Evolutionary conservation across 805 yeast genomes (phyloP).

Genomic region (Isabelozyma rhagii): DNA sequence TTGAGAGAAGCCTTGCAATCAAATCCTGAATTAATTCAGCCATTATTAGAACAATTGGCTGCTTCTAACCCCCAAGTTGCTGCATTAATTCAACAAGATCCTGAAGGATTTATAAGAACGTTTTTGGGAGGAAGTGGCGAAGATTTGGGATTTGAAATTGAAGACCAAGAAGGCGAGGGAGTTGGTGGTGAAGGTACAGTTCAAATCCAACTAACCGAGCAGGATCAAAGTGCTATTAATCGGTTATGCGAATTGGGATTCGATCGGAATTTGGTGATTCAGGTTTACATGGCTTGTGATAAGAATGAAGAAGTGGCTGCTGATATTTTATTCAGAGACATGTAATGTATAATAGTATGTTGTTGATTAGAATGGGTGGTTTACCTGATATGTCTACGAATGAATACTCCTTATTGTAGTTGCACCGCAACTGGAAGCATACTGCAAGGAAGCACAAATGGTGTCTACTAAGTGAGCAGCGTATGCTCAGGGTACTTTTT

Average conservation of each 20-base stretch:
- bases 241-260: constrained; percentile 92
- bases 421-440: no score
- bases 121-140: constrained; percentile 61
- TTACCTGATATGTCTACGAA: no score
- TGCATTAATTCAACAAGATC: constrained; percentile 72
- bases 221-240: constrained; percentile 84
- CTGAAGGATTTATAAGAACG: constrained; percentile 82
- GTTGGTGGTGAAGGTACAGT: constrained; percentile 38
- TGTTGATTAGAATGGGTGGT: not conserved
- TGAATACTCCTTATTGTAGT: no score
- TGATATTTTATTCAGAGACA: constrained; percentile 69
- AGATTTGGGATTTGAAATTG: constrained; percentile 39
- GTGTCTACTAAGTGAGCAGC: no score
- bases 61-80: constrained; percentile 83
- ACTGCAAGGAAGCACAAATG: no score
- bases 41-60: constrained; percentile 77
- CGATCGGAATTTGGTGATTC: constrained; percentile 80
- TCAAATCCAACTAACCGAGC: constrained; percentile 65
- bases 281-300: constrained; percentile 96
- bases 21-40: constrained; percentile 85
- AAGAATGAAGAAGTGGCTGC: constrained; percentile 97
- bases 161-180: constrained; percentile 32
- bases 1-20: constrained; percentile 77
- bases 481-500: no score
- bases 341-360: constrained; percentile 18